Evolutionary conservation across 768 basidiomycete genomes (phyloP).

Genomic region (Leccinum boreale): DNA sequence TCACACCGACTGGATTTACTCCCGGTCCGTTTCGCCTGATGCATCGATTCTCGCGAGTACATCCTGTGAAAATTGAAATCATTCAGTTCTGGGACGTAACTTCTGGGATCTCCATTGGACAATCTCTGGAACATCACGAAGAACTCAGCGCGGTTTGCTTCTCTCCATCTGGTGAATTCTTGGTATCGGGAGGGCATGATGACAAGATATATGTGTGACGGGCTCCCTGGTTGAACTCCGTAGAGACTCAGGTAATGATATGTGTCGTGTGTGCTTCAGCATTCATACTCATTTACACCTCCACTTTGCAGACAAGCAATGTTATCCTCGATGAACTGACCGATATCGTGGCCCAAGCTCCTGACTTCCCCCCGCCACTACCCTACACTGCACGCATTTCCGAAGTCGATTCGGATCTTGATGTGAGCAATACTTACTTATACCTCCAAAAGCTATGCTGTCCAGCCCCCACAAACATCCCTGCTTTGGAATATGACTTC

Average conservation of each 20-base stretch:
- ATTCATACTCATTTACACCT: not conserved
- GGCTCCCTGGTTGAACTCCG: not conserved
- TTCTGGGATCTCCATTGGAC: not conserved
- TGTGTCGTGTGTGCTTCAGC: not conserved
- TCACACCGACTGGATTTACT: not conserved
- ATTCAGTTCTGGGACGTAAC: not conserved
- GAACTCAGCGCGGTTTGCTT: not conserved
- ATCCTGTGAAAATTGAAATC: not conserved
- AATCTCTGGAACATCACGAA: no score
- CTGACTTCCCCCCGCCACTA: not conserved
- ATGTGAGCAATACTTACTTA: not conserved
- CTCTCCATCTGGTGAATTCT: not conserved
- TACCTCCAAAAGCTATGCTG: not conserved
- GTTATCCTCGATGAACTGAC: not conserved
- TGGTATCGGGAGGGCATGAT: not conserved
- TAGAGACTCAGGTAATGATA: not conserved
- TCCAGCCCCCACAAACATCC: not conserved
- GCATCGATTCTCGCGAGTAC: not conserved
- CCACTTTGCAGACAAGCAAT: not conserved
- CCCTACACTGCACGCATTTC: not conserved
- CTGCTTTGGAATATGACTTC: not conserved
- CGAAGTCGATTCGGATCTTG: not conserved
- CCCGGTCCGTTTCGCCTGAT: not conserved
- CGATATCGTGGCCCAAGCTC: not conserved
- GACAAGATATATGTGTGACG: not conserved